Percentiles rank a stretch among this genome's conserved stretches.
Evolutionary conservation across 2,329 filamentous ascomycete species (phyloP).

Genomic region (Torrubiella hemipterigena): DNA sequence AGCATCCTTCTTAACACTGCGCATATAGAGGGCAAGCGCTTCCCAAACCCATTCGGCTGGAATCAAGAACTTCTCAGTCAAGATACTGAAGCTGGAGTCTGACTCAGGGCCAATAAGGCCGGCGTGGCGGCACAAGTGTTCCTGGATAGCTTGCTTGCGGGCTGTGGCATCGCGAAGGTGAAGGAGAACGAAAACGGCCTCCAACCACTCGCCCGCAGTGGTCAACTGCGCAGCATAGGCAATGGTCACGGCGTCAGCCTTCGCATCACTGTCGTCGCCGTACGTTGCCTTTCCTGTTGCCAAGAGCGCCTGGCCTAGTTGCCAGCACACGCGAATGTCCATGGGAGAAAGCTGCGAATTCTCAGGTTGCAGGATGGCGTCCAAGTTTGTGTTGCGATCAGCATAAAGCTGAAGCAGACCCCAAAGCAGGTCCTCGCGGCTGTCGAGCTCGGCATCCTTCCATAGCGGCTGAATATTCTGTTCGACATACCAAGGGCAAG

Average conservation of each 20-base stretch:
- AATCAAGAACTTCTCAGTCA: slow-evolving; percentile 56
- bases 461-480: slow-evolving; percentile 46
- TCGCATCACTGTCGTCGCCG: slow-evolving; percentile 40
- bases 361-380: slow-evolving; percentile 62
- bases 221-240: slow-evolving; percentile 55
- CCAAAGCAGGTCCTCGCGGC: slow-evolving; percentile 72
- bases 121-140: slow-evolving; percentile 64
- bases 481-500: slow-evolving; percentile 59
- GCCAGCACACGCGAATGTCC: slow-evolving; percentile 70
- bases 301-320: slow-evolving; percentile 59
- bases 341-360: slow-evolving; percentile 65
- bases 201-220: slow-evolving; percentile 52
- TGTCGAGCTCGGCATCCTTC: slow-evolving; percentile 44
- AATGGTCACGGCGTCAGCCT: slow-evolving; percentile 53
- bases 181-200: slow-evolving; percentile 64
- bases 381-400: slow-evolving; percentile 43
- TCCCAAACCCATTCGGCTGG: slow-evolving; percentile 75
- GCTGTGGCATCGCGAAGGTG: slow-evolving; percentile 55
- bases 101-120: slow-evolving; percentile 49
- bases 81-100: slow-evolving; percentile 41
- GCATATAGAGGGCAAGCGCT: slow-evolving; percentile 73
- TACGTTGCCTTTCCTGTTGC: slow-evolving; percentile 39
- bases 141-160: slow-evolving; percentile 56
- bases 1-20: slow-evolving; percentile 57
- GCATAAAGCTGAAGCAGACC: slow-evolving; percentile 75